These are phyloP conservation scores for Colletotrichum destructivum DNA, from an alignment of 2,329 filamentous ascomycete genomes.

Conservation along the genomic window DNA sequence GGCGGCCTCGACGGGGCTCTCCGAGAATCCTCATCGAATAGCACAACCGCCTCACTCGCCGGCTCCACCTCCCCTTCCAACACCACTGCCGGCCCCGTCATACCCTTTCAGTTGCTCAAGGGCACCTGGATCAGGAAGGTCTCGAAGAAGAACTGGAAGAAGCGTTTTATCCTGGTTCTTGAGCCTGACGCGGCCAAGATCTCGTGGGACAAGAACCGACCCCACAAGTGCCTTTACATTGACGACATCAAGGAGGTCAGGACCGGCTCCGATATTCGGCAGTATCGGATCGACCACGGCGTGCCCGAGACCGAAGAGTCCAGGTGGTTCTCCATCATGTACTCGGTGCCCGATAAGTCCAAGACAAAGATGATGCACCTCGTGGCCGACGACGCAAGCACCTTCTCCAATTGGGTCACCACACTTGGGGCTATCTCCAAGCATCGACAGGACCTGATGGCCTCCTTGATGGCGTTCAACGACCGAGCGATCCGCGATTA, in stretches of 20 bases:
- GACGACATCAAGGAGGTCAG: slow-evolving; percentile 96
- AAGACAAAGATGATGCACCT: slow-evolving; percentile 92
- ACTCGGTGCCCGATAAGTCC: slow-evolving; percentile 82
- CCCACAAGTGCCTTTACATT: slow-evolving; percentile 90
- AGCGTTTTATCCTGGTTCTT: slow-evolving; percentile 79
- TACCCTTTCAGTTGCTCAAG: slow-evolving; percentile 82
- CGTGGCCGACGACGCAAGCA: slow-evolving; percentile 80
- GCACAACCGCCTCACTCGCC: slow-evolving; percentile 63
- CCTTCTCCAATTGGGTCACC: slow-evolving; percentile 84
- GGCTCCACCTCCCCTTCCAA: slow-evolving; percentile 56
- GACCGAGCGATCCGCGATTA: slow-evolving; percentile 86
- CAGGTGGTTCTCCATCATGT: slow-evolving; percentile 92
- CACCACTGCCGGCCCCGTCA: slow-evolving; percentile 76
- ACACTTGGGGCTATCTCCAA: slow-evolving; percentile 88
- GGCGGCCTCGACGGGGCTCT: slow-evolving; percentile 57
- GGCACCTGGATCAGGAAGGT: slow-evolving; percentile 87
- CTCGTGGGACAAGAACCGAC: slow-evolving; percentile 85
- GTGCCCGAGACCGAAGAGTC: slow-evolving; percentile 77
- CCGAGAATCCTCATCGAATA: slow-evolving; percentile 64
- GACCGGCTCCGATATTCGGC: slow-evolving; percentile 85
- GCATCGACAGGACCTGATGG: slow-evolving; percentile 91
- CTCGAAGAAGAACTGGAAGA: slow-evolving; percentile 84
- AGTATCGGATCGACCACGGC: slow-evolving; percentile 89
- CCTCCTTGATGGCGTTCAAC: slow-evolving; percentile 87
- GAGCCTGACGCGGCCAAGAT: slow-evolving; percentile 90